A percentile compares a stretch with the other conserved stretches of the same genome.
These are phyloP conservation scores for Ogataea philodendri DNA, from an alignment of 805 yeast genomes.

Conservation along the genomic window DNA sequence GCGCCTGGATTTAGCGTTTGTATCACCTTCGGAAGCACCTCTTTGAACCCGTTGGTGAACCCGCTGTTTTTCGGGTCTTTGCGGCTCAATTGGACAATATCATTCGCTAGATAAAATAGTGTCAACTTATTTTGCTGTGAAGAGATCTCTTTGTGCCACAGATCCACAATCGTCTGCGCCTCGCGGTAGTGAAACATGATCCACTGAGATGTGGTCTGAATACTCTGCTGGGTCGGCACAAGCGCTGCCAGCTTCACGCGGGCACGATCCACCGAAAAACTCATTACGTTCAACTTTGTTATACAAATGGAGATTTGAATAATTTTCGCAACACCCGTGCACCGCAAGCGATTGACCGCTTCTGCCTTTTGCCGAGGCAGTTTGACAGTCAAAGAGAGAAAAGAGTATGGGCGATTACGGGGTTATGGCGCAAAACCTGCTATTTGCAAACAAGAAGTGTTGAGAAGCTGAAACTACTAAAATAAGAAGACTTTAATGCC, in stretches of 20 bases:
- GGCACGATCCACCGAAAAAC: conserved; percentile 52
- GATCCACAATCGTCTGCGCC: conserved; percentile 48
- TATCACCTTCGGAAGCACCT: conserved; percentile 44
- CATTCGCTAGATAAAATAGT: conserved; percentile 72
- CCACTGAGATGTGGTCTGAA: conserved; percentile 75
- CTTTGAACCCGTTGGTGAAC: conserved; percentile 56
- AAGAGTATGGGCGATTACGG: no score
- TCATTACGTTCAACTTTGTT: conserved; percentile 33
- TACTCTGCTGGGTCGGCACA: conserved; percentile 67
- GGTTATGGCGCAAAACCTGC: no score
- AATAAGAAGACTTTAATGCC: no score
- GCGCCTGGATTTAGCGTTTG: conserved; percentile 27
- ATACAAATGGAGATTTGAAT: no score
- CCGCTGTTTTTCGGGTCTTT: conserved; percentile 55
- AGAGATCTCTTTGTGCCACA: conserved; percentile 42
- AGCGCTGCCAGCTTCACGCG: conserved; percentile 44
- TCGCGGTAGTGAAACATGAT: conserved; percentile 61
- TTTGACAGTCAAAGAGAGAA: no score
- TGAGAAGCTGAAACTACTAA: no score
- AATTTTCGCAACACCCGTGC: no score
- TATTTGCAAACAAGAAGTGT: no score
- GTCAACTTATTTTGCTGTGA: conserved; percentile 43
- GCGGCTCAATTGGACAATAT: conserved; percentile 75
- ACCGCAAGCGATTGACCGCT: no score
- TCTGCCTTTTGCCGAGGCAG: no score